A percentile compares a stretch with the other conserved stretches of the same genome.
phyloP scores from a whole-genome alignment of 306 rosid genomes.

The Cotoneaster glaucophyllus region DNA sequence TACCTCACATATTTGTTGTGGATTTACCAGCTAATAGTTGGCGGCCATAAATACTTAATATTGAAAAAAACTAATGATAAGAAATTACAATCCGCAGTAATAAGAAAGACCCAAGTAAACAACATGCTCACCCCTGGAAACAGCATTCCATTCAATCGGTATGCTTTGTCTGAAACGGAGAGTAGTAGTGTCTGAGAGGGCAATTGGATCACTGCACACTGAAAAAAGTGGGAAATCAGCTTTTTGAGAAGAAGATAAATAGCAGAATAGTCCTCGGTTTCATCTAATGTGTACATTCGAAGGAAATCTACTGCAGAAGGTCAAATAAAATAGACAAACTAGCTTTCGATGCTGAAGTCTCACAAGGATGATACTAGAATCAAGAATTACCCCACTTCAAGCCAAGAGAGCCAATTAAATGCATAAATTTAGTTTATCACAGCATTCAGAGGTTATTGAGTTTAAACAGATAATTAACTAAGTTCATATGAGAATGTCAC shows the following conservation, averaged over 20 bases:
- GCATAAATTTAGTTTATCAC: background rate
- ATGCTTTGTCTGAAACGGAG: conserved; percentile 89
- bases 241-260: conserved; percentile 3
- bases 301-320: background rate
- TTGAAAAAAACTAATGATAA: background rate
- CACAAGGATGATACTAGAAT: background rate
- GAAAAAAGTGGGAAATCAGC: conserved; percentile 20
- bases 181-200: conserved; percentile 94
- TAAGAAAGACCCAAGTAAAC: conserved; percentile 1
- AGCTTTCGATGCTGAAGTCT: background rate
- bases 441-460: background rate
- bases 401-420: background rate
- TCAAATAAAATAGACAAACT: background rate
- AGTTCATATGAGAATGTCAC: background rate
- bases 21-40: conserved; percentile 5
- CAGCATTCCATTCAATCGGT: conserved; percentile 97
- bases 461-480: background rate
- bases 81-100: background rate
- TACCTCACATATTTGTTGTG: conserved; percentile 5
- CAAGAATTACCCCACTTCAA: background rate
- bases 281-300: background rate
- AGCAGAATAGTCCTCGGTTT: background rate
- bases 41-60: background rate
- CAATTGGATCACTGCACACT: conserved; percentile 98
- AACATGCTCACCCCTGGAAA: conserved; percentile 77